Conservation (phyloP, 177 flowering plant species). For the Telopea speciosissima region DNA sequence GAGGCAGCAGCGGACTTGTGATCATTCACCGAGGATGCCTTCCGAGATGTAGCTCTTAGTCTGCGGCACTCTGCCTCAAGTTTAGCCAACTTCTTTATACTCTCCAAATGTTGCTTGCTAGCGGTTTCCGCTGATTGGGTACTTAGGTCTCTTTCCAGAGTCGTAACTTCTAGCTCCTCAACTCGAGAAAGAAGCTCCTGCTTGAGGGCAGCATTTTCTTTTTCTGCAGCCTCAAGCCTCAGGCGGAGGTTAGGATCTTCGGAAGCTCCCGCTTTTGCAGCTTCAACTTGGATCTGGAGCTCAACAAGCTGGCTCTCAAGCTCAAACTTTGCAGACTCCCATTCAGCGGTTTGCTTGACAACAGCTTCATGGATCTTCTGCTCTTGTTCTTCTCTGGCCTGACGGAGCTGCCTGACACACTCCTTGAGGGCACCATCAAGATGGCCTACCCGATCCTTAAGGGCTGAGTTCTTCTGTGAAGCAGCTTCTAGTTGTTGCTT, state of each 20-base stretch:
- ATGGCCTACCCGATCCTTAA: constrained; percentile 72
- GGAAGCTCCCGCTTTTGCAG: constrained; percentile 17
- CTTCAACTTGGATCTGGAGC: neutral
- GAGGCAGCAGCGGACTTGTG: constrained; percentile 23
- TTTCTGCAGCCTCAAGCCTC: constrained; percentile 16
- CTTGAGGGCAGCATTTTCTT: constrained; percentile 28
- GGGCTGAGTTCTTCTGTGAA: constrained; percentile 39
- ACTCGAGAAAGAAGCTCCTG: constrained; percentile 21
- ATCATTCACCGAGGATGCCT: constrained; percentile 18
- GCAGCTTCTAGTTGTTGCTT: constrained; percentile 75
- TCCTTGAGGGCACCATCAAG: constrained; percentile 94
- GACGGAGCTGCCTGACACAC: constrained; percentile 81
- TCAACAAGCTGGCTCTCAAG: constrained; percentile 32
- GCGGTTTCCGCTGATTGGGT: constrained; percentile 43
- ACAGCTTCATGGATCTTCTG: constrained; percentile 59
- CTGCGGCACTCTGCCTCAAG: constrained; percentile 49
- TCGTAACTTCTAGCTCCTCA: constrained; percentile 32
- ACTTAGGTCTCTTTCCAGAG: constrained; percentile 37
- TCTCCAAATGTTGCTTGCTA: constrained; percentile 44
- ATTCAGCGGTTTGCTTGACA: constrained; percentile 42
- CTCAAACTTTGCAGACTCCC: constrained; percentile 48
- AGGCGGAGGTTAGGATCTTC: no score
- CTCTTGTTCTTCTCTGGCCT: constrained; percentile 79
- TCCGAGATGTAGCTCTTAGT: constrained; percentile 26
- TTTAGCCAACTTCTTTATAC: constrained; percentile 38